Conservation (phyloP, 768 basidiomycete genomes). For the Termitomyces sp. region DNA sequence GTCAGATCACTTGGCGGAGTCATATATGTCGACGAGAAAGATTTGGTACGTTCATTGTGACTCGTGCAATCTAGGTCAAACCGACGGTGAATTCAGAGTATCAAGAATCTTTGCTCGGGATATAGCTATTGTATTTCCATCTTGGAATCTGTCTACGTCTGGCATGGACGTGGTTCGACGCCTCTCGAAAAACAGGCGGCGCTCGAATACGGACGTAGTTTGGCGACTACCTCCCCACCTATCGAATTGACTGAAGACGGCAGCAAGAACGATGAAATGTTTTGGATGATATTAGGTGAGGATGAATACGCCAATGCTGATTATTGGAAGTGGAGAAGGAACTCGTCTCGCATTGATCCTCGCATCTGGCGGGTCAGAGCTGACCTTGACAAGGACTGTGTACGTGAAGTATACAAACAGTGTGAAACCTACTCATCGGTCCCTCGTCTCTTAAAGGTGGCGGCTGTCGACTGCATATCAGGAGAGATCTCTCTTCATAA, state of each 20-base stretch:
- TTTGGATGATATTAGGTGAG: conserved; percentile 85
- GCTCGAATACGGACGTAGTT: conserved; percentile 51
- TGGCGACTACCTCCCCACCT: conserved; percentile 39
- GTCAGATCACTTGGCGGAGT: conserved; percentile 51
- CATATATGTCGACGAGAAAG: conserved; percentile 68
- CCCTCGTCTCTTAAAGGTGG: conserved; percentile 38
- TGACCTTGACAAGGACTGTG: conserved; percentile 32
- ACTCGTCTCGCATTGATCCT: conserved; percentile 40
- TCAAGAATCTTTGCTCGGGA: conserved; percentile 78
- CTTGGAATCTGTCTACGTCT: conserved; percentile 71
- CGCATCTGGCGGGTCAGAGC: conserved; percentile 61
- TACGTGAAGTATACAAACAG: conserved; percentile 28
- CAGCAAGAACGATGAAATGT: conserved; percentile 70
- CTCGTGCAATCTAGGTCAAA: conserved; percentile 5
- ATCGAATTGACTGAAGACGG: conserved; percentile 66
- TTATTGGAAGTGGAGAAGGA: conserved; percentile 76
- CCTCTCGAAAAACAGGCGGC: conserved; percentile 61
- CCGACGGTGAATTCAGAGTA: conserved; percentile 34
- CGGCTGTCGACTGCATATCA: conserved; percentile 41
- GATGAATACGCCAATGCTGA: conserved; percentile 74
- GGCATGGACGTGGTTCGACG: conserved; percentile 76
- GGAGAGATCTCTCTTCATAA: conserved; percentile 35
- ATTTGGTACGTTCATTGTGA: conserved; percentile 48
- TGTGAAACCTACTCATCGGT: not conserved
- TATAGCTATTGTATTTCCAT: conserved; percentile 79